These are phyloP conservation scores for Camelina laxa DNA, from an alignment of 345 rosid species.

Conservation along the genomic window DNA sequence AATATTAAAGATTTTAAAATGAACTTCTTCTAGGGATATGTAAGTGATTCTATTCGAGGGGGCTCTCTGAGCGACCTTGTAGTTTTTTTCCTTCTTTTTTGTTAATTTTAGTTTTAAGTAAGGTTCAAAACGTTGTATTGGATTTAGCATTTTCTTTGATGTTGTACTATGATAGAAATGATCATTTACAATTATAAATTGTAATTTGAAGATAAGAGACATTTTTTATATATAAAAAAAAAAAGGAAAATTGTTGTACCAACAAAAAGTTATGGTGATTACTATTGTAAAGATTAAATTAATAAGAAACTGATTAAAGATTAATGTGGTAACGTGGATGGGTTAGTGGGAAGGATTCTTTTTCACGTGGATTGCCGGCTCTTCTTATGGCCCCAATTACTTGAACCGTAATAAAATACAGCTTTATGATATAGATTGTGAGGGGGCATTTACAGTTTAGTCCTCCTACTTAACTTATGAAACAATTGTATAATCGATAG, in stretches of 20 bases:
- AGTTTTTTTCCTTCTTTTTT: too few species aligned
- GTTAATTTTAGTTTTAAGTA: not conserved
- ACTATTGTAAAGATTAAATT: slow-evolving; percentile 1
- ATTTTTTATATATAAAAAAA: not conserved
- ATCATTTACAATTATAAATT: not conserved
- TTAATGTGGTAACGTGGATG: slow-evolving; percentile 38
- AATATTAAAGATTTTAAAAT: slow-evolving; percentile 12
- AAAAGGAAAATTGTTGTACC: slow-evolving; percentile 27
- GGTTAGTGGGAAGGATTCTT: slow-evolving; percentile 41
- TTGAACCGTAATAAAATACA: slow-evolving; percentile 39
- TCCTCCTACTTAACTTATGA: slow-evolving; percentile 1
- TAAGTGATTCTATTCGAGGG: not conserved
- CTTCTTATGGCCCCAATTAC: slow-evolving; percentile 39
- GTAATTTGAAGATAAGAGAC: not conserved
- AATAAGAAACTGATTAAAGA: not conserved
- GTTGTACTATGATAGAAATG: not conserved
- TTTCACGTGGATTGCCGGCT: slow-evolving; percentile 46
- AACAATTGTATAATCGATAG: slow-evolving; percentile 19
- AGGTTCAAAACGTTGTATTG: slow-evolving; percentile 13
- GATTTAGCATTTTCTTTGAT: not conserved
- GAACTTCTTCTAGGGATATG: slow-evolving; percentile 32
- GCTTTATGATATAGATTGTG: slow-evolving; percentile 6
- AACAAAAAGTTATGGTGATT: not conserved
- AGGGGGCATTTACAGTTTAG: slow-evolving; percentile 15
- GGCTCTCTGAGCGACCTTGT: not conserved